A percentile compares a stretch with the other conserved stretches of the same genome.
Conservation (phyloP, 352 stramenopile genomes). For the Phytophthora pistaciae region DNA sequence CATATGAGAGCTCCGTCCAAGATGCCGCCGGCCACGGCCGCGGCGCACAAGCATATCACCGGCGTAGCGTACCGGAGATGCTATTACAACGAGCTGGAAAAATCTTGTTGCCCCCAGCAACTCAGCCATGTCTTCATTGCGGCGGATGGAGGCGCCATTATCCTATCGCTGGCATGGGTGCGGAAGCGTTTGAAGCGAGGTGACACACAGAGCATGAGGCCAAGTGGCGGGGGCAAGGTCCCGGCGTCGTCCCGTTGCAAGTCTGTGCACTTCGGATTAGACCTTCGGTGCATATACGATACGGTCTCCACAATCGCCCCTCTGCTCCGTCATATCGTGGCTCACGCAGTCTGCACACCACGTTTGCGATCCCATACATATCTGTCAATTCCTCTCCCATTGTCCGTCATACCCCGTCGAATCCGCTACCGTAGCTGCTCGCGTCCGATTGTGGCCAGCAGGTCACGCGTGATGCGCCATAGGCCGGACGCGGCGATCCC, state of each 20-base stretch:
- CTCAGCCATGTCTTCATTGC: background rate
- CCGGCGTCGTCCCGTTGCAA: background rate
- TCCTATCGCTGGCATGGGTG: background rate
- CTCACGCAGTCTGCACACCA: background rate
- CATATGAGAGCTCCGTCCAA: conserved; percentile 23
- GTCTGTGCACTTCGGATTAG: background rate
- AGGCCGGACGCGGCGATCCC: conserved; percentile 18
- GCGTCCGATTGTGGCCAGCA: conserved; percentile 18
- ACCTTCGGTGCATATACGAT: background rate
- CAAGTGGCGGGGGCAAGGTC: background rate
- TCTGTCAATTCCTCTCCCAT: background rate
- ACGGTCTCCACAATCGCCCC: conserved; percentile 20
- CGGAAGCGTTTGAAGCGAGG: background rate
- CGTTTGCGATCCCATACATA: conserved; percentile 1
- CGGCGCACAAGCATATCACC: background rate
- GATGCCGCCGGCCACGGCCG: conserved; percentile 10
- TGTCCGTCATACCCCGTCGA: conserved; percentile 15
- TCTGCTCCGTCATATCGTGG: conserved; percentile 7
- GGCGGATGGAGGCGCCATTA: background rate
- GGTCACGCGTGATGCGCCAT: conserved; percentile 30
- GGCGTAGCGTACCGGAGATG: conserved; percentile 1
- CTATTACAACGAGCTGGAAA: background rate
- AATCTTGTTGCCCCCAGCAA: background rate
- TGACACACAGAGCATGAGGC: conserved; percentile 1
- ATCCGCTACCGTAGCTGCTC: conserved; percentile 18